A percentile compares a stretch with the other conserved stretches of the same genome.
These are phyloP conservation scores for Discostella stelligera DNA, from an alignment of 352 stramenopile species.

Conservation along the genomic window DNA sequence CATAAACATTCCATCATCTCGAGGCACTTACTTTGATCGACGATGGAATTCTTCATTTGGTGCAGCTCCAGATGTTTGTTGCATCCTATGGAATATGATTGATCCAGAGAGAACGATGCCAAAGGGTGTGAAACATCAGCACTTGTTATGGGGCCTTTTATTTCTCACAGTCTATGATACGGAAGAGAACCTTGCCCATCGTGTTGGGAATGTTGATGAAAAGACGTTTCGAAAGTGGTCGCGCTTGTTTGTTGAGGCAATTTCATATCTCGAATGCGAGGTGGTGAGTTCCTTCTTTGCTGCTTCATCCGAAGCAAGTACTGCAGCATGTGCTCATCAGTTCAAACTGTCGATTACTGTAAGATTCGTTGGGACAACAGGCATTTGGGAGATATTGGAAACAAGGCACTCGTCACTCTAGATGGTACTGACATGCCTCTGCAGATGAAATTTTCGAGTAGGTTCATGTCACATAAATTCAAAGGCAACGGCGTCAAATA, in stretches of 20 bases:
- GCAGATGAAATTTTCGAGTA: constrained; percentile 29
- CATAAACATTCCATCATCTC: constrained; percentile 4
- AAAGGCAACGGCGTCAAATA: constrained; percentile 44
- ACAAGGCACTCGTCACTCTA: constrained; percentile 24
- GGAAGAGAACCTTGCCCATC: constrained; percentile 12
- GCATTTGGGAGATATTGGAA: constrained; percentile 26
- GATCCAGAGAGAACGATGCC: constrained; percentile 22
- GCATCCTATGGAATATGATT: constrained; percentile 21
- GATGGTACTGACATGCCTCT: constrained; percentile 56
- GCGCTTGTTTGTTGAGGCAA: constrained; percentile 32
- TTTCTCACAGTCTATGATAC: constrained; percentile 29
- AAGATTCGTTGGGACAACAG: constrained; percentile 30
- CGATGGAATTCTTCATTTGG: constrained; percentile 18
- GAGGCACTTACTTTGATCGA: constrained; percentile 7
- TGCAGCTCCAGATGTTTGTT: constrained; percentile 16
- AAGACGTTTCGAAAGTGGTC: constrained; percentile 47
- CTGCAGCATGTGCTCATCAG: too few relatives aligned
- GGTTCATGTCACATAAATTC: constrained; percentile 44
- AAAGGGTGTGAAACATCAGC: constrained; percentile 3
- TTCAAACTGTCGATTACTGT: constrained; percentile 1
- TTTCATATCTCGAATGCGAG: constrained; percentile 25
- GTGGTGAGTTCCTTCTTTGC: constrained; percentile 23
- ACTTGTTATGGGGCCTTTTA: constrained; percentile 26
- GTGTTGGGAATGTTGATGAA: constrained; percentile 23
- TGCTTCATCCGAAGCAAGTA: too few relatives aligned